Evolutionary conservation across 139 green algal species (phyloP).

Genomic region (Pleodorina starrii): DNA sequence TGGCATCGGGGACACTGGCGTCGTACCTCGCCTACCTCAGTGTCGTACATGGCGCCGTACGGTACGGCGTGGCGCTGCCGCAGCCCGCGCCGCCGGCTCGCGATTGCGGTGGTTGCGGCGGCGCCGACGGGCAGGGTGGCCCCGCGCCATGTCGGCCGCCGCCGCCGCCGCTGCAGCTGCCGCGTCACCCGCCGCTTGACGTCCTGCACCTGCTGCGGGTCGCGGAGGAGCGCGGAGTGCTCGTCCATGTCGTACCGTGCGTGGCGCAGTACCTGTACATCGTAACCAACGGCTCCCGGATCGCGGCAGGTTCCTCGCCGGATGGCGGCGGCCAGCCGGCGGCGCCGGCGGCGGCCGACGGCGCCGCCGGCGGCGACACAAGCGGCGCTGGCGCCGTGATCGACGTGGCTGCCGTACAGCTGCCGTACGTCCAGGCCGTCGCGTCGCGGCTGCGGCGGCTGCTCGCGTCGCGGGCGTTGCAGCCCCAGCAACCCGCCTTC

Average conservation of each 20-base stretch:
- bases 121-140: not conserved
- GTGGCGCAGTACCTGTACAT: conserved; percentile 60
- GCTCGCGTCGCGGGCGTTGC: conserved; percentile 19
- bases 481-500: not conserved
- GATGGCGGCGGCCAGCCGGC: not conserved
- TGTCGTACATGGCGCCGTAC: conserved; percentile 50
- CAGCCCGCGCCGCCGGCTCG: not conserved
- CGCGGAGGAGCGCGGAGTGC: conserved; percentile 32
- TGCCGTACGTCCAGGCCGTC: not conserved
- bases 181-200: conserved; percentile 55
- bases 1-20: conserved; percentile 61
- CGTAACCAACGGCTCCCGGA: not conserved
- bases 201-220: conserved; percentile 51
- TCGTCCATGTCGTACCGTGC: conserved; percentile 64
- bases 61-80: conserved; percentile 43
- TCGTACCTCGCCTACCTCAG: conserved; percentile 72
- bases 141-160: not conserved
- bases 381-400: not conserved
- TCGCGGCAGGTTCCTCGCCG: not conserved
- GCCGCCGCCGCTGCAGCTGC: conserved; percentile 11
- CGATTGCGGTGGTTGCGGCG: not conserved
- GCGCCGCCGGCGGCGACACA: not conserved
- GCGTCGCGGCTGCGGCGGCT: conserved; percentile 3
- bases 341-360: not conserved
- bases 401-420: not conserved